phyloP scores from a whole-genome alignment of 495 filamentous ascomycete species.

The Podospora bellae-mahoneyi region DNA sequence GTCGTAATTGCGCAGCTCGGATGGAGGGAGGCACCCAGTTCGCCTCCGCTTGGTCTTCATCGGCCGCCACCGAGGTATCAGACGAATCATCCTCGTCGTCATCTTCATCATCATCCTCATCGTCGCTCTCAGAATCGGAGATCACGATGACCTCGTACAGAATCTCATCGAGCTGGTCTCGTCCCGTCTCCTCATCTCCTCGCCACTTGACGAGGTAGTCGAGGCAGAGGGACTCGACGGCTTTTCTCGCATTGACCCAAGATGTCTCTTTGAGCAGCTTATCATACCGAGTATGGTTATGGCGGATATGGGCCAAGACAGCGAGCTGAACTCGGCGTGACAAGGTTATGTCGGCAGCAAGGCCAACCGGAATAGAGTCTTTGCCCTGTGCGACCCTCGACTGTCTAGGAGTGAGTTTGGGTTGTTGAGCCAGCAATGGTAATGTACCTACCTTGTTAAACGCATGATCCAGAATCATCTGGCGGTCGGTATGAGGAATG shows the following conservation, averaged over 20 bases:
- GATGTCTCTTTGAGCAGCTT: constrained; percentile 60
- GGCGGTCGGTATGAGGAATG: constrained; percentile 75
- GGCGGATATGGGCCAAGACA: constrained; percentile 80
- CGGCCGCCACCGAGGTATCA: constrained; percentile 10
- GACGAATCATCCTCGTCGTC: constrained; percentile 45
- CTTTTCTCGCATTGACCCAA: constrained; percentile 66
- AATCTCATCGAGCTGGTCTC: constrained; percentile 72
- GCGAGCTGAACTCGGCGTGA: constrained; percentile 77
- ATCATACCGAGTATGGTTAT: constrained; percentile 85
- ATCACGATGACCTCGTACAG: constrained; percentile 80
- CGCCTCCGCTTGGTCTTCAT: neutral
- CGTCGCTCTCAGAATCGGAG: constrained; percentile 69
- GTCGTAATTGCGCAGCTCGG: neutral
- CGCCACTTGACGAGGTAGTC: constrained; percentile 80
- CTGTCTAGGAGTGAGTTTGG: constrained; percentile 5
- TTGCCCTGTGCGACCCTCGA: constrained; percentile 38
- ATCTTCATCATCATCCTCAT: neutral
- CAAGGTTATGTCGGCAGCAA: constrained; percentile 60
- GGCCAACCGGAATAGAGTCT: constrained; percentile 57
- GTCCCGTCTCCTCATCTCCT: constrained; percentile 75
- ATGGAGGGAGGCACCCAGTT: neutral
- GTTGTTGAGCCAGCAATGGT: constrained; percentile 3
- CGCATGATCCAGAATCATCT: constrained; percentile 72
- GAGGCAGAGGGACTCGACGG: constrained; percentile 67
- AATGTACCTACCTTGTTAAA: constrained; percentile 67